Conservation (phyloP, 768 basidiomycete genomes). For the Wakefieldia striispora region DNA sequence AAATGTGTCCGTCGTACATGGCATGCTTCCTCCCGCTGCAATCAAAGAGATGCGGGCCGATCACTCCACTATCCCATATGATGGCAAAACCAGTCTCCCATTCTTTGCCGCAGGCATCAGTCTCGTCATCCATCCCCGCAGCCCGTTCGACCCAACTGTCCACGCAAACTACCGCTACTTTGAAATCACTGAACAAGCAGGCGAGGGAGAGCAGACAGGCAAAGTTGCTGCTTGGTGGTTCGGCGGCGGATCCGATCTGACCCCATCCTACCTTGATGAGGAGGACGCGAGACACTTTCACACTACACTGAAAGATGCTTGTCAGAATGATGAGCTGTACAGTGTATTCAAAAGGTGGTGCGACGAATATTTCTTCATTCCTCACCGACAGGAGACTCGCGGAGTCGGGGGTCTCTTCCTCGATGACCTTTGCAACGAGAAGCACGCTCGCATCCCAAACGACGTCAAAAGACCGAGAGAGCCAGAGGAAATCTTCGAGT, state of each 20-base stretch:
- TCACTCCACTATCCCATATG: constrained; percentile 71
- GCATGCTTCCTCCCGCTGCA: constrained; percentile 81
- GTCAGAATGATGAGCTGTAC: constrained; percentile 72
- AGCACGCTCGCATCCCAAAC: constrained; percentile 60
- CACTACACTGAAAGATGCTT: constrained; percentile 66
- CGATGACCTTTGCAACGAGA: constrained; percentile 77
- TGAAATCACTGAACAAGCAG: constrained; percentile 67
- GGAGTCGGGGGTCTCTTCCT: constrained; percentile 97
- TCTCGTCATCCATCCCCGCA: constrained; percentile 90
- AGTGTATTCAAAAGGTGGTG: constrained; percentile 91
- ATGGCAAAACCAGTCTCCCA: constrained; percentile 64
- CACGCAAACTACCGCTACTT: constrained; percentile 99
- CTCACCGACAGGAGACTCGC: constrained; percentile 81
- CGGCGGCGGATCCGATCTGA: constrained; percentile 93
- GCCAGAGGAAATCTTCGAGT: constrained; percentile 70
- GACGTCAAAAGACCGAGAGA: constrained; percentile 49
- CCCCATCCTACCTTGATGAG: constrained; percentile 87
- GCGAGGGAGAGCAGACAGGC: constrained; percentile 37
- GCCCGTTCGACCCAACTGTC: constrained; percentile 90
- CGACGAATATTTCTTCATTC: constrained; percentile 94
- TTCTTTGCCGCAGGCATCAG: constrained; percentile 94
- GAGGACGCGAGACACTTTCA: constrained; percentile 92
- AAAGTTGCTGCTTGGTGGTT: constrained; percentile 95
- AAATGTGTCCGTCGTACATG: constrained; percentile 91
- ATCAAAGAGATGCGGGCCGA: constrained; percentile 95